Conservation (phyloP, 768 basidiomycete genomes). For the Hygrocybe punicea region DNA sequence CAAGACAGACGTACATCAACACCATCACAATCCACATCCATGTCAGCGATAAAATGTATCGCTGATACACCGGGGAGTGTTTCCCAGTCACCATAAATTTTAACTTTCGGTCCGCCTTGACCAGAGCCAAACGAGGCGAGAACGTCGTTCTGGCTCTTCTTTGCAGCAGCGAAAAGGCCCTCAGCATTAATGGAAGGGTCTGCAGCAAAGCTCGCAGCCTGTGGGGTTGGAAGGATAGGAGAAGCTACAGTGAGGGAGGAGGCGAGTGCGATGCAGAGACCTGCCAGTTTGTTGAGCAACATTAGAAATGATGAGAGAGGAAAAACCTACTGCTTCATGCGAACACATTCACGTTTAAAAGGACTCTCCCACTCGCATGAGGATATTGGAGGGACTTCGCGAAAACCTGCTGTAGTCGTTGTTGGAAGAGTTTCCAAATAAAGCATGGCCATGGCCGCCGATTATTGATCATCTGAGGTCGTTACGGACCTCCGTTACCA, state of each 20-base stretch:
- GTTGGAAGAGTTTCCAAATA: too few relatives aligned
- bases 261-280: not conserved
- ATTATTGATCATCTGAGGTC: too few relatives aligned
- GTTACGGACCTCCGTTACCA: too few relatives aligned
- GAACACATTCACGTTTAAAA: too few relatives aligned
- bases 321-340: too few relatives aligned
- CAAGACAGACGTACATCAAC: constrained; percentile 10
- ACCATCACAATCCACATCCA: constrained; percentile 28
- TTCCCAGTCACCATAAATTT: constrained; percentile 20
- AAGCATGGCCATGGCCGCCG: too few relatives aligned
- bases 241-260: not conserved
- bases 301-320: too few relatives aligned
- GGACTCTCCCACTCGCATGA: too few relatives aligned
- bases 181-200: constrained; percentile 18
- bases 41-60: constrained; percentile 24
- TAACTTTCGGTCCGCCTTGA: constrained; percentile 6
- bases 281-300: too few relatives aligned
- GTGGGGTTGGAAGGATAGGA: not conserved
- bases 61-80: constrained; percentile 15
- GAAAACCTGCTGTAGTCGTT: too few relatives aligned
- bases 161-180: constrained; percentile 19
- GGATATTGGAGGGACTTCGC: too few relatives aligned
- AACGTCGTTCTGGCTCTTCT: constrained; percentile 6
- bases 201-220: constrained; percentile 15
- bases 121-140: constrained; percentile 15